Evolutionary conservation across 2,329 filamentous ascomycete genomes (phyloP).

Genomic region (Curvularia lunata): DNA sequence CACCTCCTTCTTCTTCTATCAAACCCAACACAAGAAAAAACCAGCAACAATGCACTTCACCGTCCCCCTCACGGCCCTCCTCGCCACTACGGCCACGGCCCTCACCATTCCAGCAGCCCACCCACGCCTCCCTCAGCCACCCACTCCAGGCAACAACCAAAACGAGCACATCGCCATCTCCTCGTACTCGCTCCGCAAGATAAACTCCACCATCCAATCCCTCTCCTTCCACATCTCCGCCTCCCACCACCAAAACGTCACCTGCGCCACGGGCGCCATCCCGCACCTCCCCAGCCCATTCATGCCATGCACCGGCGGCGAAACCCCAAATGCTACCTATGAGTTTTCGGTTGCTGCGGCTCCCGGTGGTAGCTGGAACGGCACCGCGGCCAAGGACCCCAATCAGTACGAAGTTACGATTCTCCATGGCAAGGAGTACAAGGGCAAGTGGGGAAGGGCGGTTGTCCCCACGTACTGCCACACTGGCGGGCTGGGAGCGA

Average conservation of each 20-base stretch:
- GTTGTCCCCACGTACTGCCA: slow-evolving; percentile 28
- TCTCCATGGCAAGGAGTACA: background rate
- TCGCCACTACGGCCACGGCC: slow-evolving; percentile 28
- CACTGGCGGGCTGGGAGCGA: slow-evolving; percentile 25
- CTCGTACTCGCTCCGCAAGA: slow-evolving; percentile 31
- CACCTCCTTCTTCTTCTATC: slow-evolving; percentile 2
- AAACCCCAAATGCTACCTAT: background rate
- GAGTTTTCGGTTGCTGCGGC: background rate
- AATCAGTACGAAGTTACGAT: background rate
- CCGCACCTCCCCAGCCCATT: slow-evolving; percentile 17
- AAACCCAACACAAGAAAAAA: background rate
- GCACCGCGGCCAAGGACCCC: background rate
- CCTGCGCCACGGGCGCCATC: slow-evolving; percentile 19
- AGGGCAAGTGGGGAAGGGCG: slow-evolving; percentile 19
- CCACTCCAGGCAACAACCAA: background rate
- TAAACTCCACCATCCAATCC: slow-evolving; percentile 21
- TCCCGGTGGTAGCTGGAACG: background rate
- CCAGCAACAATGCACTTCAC: slow-evolving; percentile 23
- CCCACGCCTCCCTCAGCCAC: slow-evolving; percentile 18
- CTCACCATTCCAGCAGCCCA: slow-evolving; percentile 26
- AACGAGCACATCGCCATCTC: slow-evolving; percentile 32
- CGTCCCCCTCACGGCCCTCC: slow-evolving; percentile 26
- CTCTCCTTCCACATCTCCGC: slow-evolving; percentile 32
- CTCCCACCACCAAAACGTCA: slow-evolving; percentile 20
- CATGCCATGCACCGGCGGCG: background rate